Evolutionary conservation across 495 filamentous ascomycete species (phyloP), one percentile per base, ranked within the genome.

Genomic region (Neurospora cerealis): DNA sequence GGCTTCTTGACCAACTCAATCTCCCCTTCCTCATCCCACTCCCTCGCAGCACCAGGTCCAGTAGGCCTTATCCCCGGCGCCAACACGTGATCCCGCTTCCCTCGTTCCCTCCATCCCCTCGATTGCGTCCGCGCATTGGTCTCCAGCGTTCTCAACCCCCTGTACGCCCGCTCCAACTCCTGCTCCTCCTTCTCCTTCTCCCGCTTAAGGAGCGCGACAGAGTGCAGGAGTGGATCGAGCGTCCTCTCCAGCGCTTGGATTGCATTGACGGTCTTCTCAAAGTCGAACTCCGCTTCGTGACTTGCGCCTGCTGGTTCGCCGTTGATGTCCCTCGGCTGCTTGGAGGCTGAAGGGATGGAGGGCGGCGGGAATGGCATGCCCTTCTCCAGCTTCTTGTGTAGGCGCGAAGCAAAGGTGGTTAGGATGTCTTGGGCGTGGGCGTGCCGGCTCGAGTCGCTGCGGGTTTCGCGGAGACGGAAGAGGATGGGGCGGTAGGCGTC

Each of bases 361-460:
- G 71, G 78, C 0, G 82, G 83, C 2, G 85, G 85, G 70, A 87
- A 87, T 1, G 84, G 84, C 69, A 86, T 78, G 28, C 84, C 84
- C 40, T 78, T 77, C 21, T 72, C 71, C 0, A 85, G 77, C 73
- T 84, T 84, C 17, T 72, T 72, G 62, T 78, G 79, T 15, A 86
- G 73, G 0, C 83, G 78, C 17, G 78, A 76, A 38, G 81, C 62
- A 8, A 83, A 82, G 8, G 77, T 75, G 42, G 74, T 73, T 1
- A 86, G 78, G 21, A 82, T 82, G 4, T 78, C 70, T 0, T 80
- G 74, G 0, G 84, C 82, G 36, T 86, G 81, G 2, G 79, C 75
- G 71, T 82, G 81, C 0, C 80, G 78, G 28, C 54, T 66, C 5
- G 54, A 32, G 38, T 79, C 72, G 41, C 81, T 76, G 70, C 80